Evolutionary conservation across 257 asterid species (phyloP).

Genomic region (Leptodermis oblonga): DNA sequence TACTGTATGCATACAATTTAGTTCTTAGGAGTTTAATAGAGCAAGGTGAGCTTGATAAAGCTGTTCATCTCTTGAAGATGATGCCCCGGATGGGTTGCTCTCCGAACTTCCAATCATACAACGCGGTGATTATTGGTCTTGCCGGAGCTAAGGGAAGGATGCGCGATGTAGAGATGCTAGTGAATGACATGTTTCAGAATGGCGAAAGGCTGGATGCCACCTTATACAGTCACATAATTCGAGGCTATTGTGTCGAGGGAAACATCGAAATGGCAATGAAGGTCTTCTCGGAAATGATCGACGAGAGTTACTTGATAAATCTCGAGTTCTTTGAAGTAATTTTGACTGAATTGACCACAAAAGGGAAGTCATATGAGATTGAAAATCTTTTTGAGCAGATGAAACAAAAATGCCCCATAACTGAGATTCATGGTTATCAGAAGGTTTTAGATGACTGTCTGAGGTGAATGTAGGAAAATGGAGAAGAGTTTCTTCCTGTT

Average conservation of each 20-base stretch:
- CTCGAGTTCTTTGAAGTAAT: conserved; percentile 33
- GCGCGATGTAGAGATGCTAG: conserved; percentile 34
- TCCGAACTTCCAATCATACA: conserved; percentile 43
- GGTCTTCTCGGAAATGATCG: conserved; percentile 36
- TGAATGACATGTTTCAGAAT: conserved; percentile 30
- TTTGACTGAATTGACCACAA: conserved; percentile 21
- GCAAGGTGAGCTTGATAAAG: conserved; percentile 28
- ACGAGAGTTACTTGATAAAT: conserved; percentile 26
- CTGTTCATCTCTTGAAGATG: conserved; percentile 29
- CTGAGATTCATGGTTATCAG: conserved; percentile 23
- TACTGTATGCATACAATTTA: conserved; percentile 32
- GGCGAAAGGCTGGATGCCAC: conserved; percentile 37
- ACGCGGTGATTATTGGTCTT: conserved; percentile 30
- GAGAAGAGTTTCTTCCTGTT: background rate
- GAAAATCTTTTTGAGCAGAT: conserved; percentile 30
- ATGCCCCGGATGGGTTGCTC: conserved; percentile 35
- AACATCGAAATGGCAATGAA: conserved; percentile 31
- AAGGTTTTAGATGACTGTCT: conserved; percentile 26
- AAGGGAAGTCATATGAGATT: conserved; percentile 34
- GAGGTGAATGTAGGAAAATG: background rate
- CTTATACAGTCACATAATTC: conserved; percentile 36
- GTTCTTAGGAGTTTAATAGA: conserved; percentile 30
- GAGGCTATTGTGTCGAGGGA: conserved; percentile 28
- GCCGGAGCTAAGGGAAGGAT: conserved; percentile 28
- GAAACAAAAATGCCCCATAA: conserved; percentile 14